Percentiles rank a stretch among this genome's conserved stretches.
These are phyloP conservation scores for Ettlia oleoabundans DNA, from an alignment of 139 green algal genomes.

Conservation along the genomic window DNA sequence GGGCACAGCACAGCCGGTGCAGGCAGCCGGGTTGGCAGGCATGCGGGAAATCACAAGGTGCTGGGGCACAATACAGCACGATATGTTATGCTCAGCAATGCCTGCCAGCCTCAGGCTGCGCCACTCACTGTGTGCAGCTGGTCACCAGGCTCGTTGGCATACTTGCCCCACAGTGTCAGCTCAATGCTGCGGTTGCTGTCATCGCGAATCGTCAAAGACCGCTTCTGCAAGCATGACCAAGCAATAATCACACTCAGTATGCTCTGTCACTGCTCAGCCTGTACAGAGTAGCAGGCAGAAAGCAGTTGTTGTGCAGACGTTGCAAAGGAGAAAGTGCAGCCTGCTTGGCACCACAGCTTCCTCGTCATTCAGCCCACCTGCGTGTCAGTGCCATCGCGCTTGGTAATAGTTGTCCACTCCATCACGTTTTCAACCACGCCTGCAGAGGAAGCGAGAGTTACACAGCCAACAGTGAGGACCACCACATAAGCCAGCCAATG, in stretches of 20 bases:
- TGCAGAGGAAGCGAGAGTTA: not conserved
- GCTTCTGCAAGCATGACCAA: slow-evolving; percentile 65
- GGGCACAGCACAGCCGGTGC: not conserved
- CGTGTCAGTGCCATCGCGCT: slow-evolving; percentile 83
- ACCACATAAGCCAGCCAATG: not conserved
- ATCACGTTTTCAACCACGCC: slow-evolving; percentile 79
- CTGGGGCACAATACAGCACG: no score
- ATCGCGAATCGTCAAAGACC: slow-evolving; percentile 81
- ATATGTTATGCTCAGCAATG: no score
- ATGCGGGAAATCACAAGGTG: not conserved
- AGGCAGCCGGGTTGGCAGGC: not conserved
- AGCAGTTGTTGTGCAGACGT: no score
- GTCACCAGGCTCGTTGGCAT: slow-evolving; percentile 66
- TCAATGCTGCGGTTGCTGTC: slow-evolving; percentile 80
- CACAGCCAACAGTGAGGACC: not conserved
- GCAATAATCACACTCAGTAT: not conserved
- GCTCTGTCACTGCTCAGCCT: not conserved
- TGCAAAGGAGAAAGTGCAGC: no score
- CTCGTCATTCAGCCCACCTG: not conserved
- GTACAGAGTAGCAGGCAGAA: not conserved
- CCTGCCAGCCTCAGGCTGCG: no score
- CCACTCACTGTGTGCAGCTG: slow-evolving; percentile 62
- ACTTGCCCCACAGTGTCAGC: slow-evolving; percentile 89
- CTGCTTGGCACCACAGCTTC: not conserved
- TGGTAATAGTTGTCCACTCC: slow-evolving; percentile 69